Conservation (phyloP, 768 basidiomycete genomes). For the Amanita pseudoporphyria region DNA sequence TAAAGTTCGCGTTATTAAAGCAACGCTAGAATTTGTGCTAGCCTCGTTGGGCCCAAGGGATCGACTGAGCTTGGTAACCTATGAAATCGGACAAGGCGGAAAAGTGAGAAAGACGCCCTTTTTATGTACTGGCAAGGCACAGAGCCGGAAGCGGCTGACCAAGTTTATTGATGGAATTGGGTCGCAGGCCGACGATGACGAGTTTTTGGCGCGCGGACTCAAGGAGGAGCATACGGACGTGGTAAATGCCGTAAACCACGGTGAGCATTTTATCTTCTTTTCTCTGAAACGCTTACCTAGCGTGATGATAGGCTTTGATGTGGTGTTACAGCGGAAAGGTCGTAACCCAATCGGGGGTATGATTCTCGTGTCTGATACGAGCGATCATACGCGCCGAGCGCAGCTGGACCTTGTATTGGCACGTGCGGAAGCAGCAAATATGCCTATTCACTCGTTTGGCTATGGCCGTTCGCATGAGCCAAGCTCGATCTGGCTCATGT, state of each 20-base stretch:
- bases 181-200: slow-evolving; percentile 33
- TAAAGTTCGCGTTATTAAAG: slow-evolving; percentile 82
- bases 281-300: not conserved
- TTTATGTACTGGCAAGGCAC: slow-evolving; percentile 57
- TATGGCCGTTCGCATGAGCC: slow-evolving; percentile 97
- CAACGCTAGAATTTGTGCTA: slow-evolving; percentile 80
- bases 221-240: slow-evolving; percentile 96
- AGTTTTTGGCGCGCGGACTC: slow-evolving; percentile 59
- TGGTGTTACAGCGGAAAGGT: slow-evolving; percentile 88
- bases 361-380: slow-evolving; percentile 86
- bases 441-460: slow-evolving; percentile 95
- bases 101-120: slow-evolving; percentile 91
- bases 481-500: slow-evolving; percentile 96
- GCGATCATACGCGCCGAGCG: slow-evolving; percentile 85
- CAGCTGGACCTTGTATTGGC: slow-evolving; percentile 99
- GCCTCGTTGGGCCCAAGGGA: slow-evolving; percentile 70
- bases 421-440: slow-evolving; percentile 91
- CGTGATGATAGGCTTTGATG: slow-evolving; percentile 62
- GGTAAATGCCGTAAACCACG: slow-evolving; percentile 96
- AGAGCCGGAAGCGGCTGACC: slow-evolving; percentile 60
- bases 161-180: slow-evolving; percentile 73
- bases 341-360: slow-evolving; percentile 88
- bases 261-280: slow-evolving; percentile 24
- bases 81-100: slow-evolving; percentile 79
- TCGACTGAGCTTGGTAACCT: slow-evolving; percentile 84